Base-by-base conservation (phyloP, 345 rosid species). In the Raphanus raphanistrum region DNA sequence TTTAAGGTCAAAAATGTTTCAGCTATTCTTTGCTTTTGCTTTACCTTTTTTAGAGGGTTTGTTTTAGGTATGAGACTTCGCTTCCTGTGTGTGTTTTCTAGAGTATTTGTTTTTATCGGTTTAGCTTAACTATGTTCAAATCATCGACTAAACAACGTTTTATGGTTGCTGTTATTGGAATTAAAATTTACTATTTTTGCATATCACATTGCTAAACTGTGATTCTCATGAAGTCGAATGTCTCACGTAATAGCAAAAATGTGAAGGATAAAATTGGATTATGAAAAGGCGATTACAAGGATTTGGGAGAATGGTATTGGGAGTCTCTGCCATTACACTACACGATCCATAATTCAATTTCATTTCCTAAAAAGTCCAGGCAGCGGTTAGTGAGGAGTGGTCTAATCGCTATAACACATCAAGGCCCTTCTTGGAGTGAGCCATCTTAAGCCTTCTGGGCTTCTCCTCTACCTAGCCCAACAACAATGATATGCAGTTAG, bases 41-140 rank as follows among this genome's bases (percentile, higher is more conserved):
- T 50, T 29, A n/a, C 17, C 35, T 55, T 3, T 21, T 68, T 61
- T 62, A 76, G 80, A 76, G 68, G 35, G 25, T 5, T 15, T 76
- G 63, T 48, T 60, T 70, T 69, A 76, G 80, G 59, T 70, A 59
- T 52, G 55, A 11, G 5, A 13, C 55, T 63, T 9, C 48, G 27
- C 7, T 50, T 7, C 0, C 7, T 29, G 35, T 65, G 66, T 72
- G 76, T 66, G 81, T 15, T 25, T 48, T 16, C 15, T 78, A 78
- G 73, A 6, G 52, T 31, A 52, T 36, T 8, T 43, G 45, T 57
- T 60, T 63, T 65, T 65, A 26, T 66, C 63, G 63, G 41, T 72
- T 78, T 72, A 72, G 68, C 50, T 59, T 78, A 48, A 60, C 60
- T 33, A 35, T 66, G 73, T 72, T 38, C 45, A 59, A 48, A 15